phyloP scores from a whole-genome alignment of 2,329 filamentous ascomycete genomes.

The Ophiostoma ips region DNA sequence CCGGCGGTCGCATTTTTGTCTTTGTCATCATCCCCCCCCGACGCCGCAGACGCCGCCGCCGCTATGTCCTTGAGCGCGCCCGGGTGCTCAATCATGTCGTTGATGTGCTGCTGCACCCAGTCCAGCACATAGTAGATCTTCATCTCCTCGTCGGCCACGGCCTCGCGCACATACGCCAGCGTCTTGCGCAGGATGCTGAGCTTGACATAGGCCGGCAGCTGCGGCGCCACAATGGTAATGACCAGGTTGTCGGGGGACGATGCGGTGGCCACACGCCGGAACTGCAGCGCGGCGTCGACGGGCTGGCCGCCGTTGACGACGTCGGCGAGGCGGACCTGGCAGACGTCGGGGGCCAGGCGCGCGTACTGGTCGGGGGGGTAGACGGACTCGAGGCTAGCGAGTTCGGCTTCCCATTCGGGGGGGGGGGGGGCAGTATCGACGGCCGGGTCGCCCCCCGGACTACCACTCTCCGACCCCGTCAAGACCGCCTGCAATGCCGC shows the following conservation, averaged over 20 bases:
- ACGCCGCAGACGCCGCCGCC: conserved; percentile 50
- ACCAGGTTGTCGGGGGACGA: conserved; percentile 65
- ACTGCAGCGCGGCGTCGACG: conserved; percentile 43
- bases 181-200: conserved; percentile 73
- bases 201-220: conserved; percentile 82
- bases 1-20: not conserved
- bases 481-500: conserved; percentile 64
- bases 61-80: conserved; percentile 76
- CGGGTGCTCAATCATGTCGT: conserved; percentile 69
- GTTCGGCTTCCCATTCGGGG: conserved; percentile 91
- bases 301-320: conserved; percentile 37
- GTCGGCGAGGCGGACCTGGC: conserved; percentile 52
- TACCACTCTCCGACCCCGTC: conserved; percentile 30
- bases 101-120: conserved; percentile 79
- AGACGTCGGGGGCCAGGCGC: conserved; percentile 46
- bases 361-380: conserved; percentile 57
- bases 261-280: conserved; percentile 54
- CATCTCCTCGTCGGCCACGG: conserved; percentile 73
- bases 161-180: conserved; percentile 54
- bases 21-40: not conserved
- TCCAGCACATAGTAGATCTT: conserved; percentile 76
- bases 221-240: conserved; percentile 48
- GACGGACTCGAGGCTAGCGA: conserved; percentile 70
- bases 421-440: no score
- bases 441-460: no score